phyloP scores from a whole-genome alignment of 2,329 filamentous ascomycete genomes.

The Aspergillaceae sp. region DNA sequence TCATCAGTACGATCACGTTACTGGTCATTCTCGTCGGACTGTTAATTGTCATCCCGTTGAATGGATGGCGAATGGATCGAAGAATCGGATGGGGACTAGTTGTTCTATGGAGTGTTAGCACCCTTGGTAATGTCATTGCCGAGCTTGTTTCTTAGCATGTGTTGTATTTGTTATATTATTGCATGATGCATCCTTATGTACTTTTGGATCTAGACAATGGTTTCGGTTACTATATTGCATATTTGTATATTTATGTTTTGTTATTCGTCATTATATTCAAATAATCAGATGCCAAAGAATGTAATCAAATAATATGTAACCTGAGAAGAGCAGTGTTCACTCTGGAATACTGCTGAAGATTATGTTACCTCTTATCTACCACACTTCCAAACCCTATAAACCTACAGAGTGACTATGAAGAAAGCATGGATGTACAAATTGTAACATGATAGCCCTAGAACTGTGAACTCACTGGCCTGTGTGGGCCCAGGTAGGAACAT shows the following conservation, averaged over 20 bases:
- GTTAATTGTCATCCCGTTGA: conserved; percentile 71
- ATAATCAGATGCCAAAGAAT: background rate
- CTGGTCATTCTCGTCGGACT: conserved; percentile 70
- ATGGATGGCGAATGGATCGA: conserved; percentile 75
- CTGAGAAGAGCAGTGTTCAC: too few species aligned
- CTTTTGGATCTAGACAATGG: background rate
- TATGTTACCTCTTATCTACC: too few species aligned
- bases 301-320: background rate
- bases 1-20: conserved; percentile 78
- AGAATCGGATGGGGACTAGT: conserved; percentile 76
- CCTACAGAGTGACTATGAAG: too few species aligned
- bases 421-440: too few species aligned
- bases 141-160: conserved; percentile 46
- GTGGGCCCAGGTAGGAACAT: too few species aligned
- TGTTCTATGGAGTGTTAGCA: conserved; percentile 70
- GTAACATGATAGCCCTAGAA: too few species aligned
- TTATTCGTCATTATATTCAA: background rate
- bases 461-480: too few species aligned
- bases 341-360: too few species aligned
- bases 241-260: background rate
- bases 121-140: conserved; percentile 68
- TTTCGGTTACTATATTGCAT: background rate
- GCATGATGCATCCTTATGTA: background rate
- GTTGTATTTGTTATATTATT: too few species aligned
- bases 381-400: too few species aligned